These are phyloP conservation scores for Cylindrotheca closterium DNA, from an alignment of 108 stramenopile genomes.

Conservation along the genomic window DNA sequence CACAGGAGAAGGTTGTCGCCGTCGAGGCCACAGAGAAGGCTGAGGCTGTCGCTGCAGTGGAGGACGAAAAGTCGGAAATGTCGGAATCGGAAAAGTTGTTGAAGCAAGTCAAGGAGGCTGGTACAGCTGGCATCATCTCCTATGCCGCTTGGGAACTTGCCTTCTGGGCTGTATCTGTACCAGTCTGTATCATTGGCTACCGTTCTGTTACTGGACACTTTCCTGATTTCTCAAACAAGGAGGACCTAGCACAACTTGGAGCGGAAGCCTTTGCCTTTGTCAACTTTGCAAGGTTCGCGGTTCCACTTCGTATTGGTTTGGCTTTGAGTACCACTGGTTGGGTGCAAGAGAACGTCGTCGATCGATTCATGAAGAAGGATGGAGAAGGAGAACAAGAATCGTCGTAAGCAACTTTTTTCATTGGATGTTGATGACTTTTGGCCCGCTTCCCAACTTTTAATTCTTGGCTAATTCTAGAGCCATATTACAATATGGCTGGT, in stretches of 20 bases:
- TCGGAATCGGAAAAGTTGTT: constrained; percentile 54
- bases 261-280: constrained; percentile 90
- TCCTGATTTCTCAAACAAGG: constrained; percentile 73
- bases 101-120: constrained; percentile 74
- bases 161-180: constrained; percentile 79
- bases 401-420: background rate
- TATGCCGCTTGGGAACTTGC: constrained; percentile 79
- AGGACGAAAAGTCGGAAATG: constrained; percentile 25
- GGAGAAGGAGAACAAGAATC: constrained; percentile 5
- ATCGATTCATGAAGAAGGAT: constrained; percentile 37
- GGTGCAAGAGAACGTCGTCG: constrained; percentile 77
- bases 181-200: constrained; percentile 72
- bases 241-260: constrained; percentile 72
- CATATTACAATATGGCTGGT: too few relatives aligned
- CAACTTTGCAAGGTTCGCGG: constrained; percentile 88
- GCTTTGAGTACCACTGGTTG: constrained; percentile 76
- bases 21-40: background rate
- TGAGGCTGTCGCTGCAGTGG: background rate
- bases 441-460: too few relatives aligned
- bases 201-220: constrained; percentile 71
- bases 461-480: too few relatives aligned
- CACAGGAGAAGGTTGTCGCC: background rate
- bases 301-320: constrained; percentile 82
- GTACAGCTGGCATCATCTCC: constrained; percentile 70
- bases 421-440: too few relatives aligned